Percentiles rank a stretch among this genome's conserved stretches.
Conservation (phyloP, 257 asterid species). For the Ligustrum vulgare region DNA sequence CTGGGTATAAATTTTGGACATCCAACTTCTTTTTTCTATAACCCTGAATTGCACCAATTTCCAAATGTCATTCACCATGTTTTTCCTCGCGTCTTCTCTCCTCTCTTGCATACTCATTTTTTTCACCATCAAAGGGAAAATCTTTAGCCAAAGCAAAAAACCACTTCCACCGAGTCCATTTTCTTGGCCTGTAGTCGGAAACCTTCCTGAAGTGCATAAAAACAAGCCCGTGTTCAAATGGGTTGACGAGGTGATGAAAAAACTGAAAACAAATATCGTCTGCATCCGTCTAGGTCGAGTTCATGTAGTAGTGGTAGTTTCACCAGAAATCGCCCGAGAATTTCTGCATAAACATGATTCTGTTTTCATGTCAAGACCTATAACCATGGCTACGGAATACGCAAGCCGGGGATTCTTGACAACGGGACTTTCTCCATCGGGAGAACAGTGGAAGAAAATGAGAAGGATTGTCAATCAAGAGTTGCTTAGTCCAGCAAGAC, state of each 20-base stretch:
- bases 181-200: not conserved
- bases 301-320: not conserved
- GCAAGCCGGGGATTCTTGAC: constrained; percentile 13
- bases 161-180: not conserved
- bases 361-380: not conserved
- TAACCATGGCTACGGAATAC: not conserved
- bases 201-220: not conserved
- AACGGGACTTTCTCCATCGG: not conserved
- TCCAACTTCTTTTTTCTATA: no score
- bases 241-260: not conserved
- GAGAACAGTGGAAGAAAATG: constrained; percentile 26
- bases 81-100: not conserved
- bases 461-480: constrained; percentile 6
- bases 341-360: not conserved
- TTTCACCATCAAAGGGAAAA: not conserved
- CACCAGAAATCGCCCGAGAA: not conserved
- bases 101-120: not conserved
- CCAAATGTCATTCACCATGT: not conserved
- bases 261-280: not conserved
- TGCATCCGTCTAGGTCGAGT: not conserved
- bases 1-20: not conserved
- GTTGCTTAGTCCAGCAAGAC: not conserved
- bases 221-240: not conserved
- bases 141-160: not conserved
- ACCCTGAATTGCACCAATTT: not conserved